Evolutionary conservation across 169 alveolate species (phyloP).

Genomic region (Cryptosporidium canis): DNA sequence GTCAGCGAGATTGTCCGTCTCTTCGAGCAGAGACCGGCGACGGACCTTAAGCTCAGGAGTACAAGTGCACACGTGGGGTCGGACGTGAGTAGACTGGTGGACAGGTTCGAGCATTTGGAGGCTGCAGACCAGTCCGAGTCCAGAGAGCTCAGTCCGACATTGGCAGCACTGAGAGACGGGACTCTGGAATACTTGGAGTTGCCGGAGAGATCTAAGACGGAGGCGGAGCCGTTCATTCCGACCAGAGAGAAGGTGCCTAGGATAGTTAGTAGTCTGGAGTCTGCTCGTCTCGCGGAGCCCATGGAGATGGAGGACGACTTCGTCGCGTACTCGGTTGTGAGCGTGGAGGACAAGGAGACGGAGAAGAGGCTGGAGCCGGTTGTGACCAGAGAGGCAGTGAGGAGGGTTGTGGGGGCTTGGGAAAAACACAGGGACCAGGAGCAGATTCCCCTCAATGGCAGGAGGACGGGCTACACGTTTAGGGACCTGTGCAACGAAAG

Average conservation of each 20-base stretch:
- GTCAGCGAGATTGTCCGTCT: not conserved
- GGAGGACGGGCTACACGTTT: slow-evolving; percentile 15
- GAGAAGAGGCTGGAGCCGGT: not conserved
- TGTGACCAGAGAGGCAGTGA: slow-evolving; percentile 38
- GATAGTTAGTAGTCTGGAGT: not conserved
- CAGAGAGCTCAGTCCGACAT: slow-evolving; percentile 14
- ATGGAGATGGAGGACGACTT: not conserved
- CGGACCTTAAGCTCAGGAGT: not conserved
- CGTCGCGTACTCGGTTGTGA: not conserved
- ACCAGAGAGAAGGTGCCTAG: slow-evolving; percentile 21
- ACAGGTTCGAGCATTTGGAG: not conserved
- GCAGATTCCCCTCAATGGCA: not conserved
- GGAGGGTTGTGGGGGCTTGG: not conserved
- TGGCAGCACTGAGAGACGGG: slow-evolving; percentile 29
- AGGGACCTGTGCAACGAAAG: slow-evolving; percentile 27
- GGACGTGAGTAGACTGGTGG: not conserved
- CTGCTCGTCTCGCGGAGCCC: not conserved
- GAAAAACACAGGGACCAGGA: not conserved
- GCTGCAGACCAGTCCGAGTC: not conserved
- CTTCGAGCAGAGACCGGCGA: not conserved
- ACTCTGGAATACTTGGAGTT: not conserved
- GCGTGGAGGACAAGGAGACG: not conserved
- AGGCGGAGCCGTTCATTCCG: not conserved
- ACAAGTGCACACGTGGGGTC: not conserved
- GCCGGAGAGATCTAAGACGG: not conserved